These are phyloP conservation scores for Septoria linicola DNA, from an alignment of 2,329 filamentous ascomycete genomes.

Conservation along the genomic window DNA sequence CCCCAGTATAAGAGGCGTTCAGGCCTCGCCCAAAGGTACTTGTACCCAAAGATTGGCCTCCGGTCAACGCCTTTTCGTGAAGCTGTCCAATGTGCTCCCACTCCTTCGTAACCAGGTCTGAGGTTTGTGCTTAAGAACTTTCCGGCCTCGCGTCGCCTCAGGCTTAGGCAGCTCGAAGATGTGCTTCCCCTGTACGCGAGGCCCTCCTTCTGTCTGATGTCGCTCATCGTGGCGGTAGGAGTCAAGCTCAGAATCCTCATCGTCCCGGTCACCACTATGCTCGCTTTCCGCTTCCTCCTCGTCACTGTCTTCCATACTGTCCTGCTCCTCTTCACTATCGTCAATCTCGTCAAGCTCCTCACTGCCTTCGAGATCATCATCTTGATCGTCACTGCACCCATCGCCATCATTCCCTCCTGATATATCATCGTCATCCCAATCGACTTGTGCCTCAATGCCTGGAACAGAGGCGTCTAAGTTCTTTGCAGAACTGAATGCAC, in stretches of 20 bases:
- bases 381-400: neutral
- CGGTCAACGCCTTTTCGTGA: neutral
- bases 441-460: neutral
- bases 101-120: constrained; percentile 8
- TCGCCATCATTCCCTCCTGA: neutral
- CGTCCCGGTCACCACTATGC: no score
- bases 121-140: constrained; percentile 1
- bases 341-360: neutral
- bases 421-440: neutral
- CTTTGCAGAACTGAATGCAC: no score
- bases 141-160: constrained; percentile 1
- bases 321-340: neutral
- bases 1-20: no score
- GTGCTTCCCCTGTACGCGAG: neutral
- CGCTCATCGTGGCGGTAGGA: neutral
- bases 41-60: constrained; percentile 14
- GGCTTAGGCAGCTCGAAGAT: neutral
- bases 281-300: neutral
- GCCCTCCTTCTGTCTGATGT: neutral
- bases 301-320: neutral
- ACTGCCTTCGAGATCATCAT: neutral
- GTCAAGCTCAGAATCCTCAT: neutral
- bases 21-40: no score
- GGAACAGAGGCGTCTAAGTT: neutral
- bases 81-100: constrained; percentile 6